phyloP scores from a whole-genome alignment of 2,329 filamentous ascomycete species.

The Kalmusia sp. region DNA sequence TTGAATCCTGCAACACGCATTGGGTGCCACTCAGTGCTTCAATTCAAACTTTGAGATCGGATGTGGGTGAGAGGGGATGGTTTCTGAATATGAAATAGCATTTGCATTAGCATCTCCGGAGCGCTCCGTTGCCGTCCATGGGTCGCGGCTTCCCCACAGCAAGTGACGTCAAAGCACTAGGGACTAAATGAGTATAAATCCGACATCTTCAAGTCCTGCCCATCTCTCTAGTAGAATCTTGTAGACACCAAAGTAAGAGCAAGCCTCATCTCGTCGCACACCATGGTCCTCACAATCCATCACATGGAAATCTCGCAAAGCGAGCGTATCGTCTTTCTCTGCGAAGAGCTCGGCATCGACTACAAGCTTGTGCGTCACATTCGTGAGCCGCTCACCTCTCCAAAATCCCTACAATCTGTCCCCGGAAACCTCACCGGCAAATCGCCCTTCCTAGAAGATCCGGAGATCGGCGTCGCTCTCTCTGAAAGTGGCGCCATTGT shows the following conservation, averaged over 20 bases:
- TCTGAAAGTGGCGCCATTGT: conserved; percentile 65
- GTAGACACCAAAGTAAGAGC: neutral
- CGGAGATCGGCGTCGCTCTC: conserved; percentile 52
- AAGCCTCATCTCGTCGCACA: neutral
- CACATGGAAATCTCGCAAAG: conserved; percentile 59
- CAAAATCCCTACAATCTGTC: conserved; percentile 19
- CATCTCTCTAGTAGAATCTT: too few relatives aligned
- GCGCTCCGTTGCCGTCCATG: neutral
- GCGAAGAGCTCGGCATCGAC: conserved; percentile 65
- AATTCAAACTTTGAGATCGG: neutral
- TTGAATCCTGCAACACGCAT: too few relatives aligned
- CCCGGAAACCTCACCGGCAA: conserved; percentile 52
- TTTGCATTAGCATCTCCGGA: neutral
- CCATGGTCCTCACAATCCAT: conserved; percentile 31
- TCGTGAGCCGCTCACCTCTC: conserved; percentile 48
- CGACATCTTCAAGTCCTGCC: too few relatives aligned
- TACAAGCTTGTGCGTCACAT: conserved; percentile 59
- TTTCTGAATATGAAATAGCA: neutral
- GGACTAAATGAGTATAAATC: too few relatives aligned
- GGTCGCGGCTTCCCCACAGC: neutral
- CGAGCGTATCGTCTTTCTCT: conserved; percentile 68
- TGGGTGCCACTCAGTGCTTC: too few relatives aligned
- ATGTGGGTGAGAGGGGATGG: too few relatives aligned
- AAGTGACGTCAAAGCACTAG: conserved; percentile 2
- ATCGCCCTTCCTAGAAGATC: conserved; percentile 65